These are phyloP conservation scores for Botrytis pseudocinerea DNA, from an alignment of 2,329 filamentous ascomycete genomes.

Conservation along the genomic window DNA sequence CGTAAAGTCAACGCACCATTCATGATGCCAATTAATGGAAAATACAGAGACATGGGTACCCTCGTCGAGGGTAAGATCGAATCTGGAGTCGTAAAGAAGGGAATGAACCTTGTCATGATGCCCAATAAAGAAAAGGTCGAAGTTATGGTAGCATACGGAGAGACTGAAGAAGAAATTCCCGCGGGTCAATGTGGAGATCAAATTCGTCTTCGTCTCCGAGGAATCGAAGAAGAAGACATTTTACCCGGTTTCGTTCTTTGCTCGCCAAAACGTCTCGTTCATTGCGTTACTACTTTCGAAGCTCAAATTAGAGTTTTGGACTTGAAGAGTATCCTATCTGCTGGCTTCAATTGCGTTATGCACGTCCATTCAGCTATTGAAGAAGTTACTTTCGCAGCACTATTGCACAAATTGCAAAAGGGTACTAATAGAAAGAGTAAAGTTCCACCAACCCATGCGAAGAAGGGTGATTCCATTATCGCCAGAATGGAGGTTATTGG, in stretches of 20 bases:
- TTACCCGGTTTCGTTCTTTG: slow-evolving; percentile 94
- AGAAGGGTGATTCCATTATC: slow-evolving; percentile 79
- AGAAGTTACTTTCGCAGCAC: slow-evolving; percentile 85
- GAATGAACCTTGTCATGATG: slow-evolving; percentile 87
- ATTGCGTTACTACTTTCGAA: slow-evolving; percentile 87
- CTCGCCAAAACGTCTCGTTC: slow-evolving; percentile 88
- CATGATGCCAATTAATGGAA: slow-evolving; percentile 97
- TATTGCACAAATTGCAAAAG: slow-evolving; percentile 94
- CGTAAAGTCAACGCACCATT: slow-evolving; percentile 96
- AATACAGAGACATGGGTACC: slow-evolving; percentile 96
- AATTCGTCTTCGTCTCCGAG: slow-evolving; percentile 85
- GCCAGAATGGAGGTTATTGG: slow-evolving; percentile 86
- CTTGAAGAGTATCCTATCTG: slow-evolving; percentile 87
- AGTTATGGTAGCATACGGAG: slow-evolving; percentile 84
- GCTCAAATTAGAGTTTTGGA: slow-evolving; percentile 96
- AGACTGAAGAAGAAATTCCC: slow-evolving; percentile 88
- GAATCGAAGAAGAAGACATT: slow-evolving; percentile 96
- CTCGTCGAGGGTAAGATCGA: slow-evolving; percentile 98
- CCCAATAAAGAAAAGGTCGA: slow-evolving; percentile 83
- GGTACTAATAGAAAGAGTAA: slow-evolving; percentile 93
- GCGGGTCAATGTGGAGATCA: slow-evolving; percentile 91
- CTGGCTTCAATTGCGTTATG: slow-evolving; percentile 96
- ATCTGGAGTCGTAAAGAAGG: slow-evolving; percentile 90
- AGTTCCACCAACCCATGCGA: slow-evolving; percentile 87
- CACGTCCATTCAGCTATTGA: slow-evolving; percentile 98